phyloP scores from a whole-genome alignment of 192 early-diverging fungal genomes.

The Coemansia sp. region DNA sequence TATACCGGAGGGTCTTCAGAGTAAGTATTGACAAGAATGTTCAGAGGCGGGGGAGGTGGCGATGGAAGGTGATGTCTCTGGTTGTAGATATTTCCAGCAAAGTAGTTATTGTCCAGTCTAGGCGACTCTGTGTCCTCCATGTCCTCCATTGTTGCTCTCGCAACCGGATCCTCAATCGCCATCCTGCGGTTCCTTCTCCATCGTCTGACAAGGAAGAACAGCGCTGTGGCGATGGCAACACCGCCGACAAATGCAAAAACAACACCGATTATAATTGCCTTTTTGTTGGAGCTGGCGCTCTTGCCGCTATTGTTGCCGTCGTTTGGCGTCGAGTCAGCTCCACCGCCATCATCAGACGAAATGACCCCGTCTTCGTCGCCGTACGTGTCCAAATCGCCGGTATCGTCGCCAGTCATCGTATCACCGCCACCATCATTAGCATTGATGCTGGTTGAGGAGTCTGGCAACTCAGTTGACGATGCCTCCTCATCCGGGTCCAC shows the following conservation, averaged over 20 bases:
- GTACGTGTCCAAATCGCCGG: background rate
- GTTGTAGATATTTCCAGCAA: background rate
- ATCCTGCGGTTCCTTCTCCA: background rate
- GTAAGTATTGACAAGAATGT: background rate
- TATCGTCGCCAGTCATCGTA: background rate
- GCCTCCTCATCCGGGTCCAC: too few relatives aligned
- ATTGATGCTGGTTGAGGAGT: background rate
- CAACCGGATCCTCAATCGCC: background rate
- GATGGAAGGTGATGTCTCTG: background rate
- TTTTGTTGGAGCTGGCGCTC: background rate
- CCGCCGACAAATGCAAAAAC: background rate
- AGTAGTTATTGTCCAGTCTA: too few relatives aligned
- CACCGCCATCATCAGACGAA: background rate
- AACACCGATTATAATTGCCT: conserved; percentile 7
- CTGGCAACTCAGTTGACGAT: background rate
- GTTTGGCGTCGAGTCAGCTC: background rate
- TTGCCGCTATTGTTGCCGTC: background rate
- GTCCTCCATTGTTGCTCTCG: background rate
- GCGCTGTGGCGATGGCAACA: background rate
- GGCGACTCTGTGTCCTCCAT: background rate
- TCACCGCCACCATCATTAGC: too few relatives aligned
- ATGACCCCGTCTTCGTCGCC: too few relatives aligned
- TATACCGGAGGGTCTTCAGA: background rate
- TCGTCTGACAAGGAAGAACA: background rate
- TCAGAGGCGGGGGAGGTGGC: background rate